Evolutionary conservation across 2,329 filamentous ascomycete species (phyloP), one percentile per base, ranked within the genome.

Genomic region (Cladophialophora immunda): DNA sequence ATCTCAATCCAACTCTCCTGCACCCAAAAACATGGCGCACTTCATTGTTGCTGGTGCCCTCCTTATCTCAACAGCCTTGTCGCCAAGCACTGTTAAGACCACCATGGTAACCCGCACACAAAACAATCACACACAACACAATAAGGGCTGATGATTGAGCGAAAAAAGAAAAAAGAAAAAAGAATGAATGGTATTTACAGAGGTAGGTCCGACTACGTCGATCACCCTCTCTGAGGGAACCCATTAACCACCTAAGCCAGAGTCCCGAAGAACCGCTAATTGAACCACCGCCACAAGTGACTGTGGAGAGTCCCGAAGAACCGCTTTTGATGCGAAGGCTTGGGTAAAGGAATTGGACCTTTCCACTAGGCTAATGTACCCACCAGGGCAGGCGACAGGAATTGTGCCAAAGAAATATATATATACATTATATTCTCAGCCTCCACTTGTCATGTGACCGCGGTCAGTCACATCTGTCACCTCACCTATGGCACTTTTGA

Each of bases 251-350:
- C 55, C 55, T 41, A 25, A 58, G 55, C 29, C 55, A 58, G 19
- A 41, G 22, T 25, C 5, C 55, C 55, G 22, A 38, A 57, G 32
- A 15, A 13, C 19, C 9, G 9, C 54, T 36, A 38, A 57, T 54
- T 32, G 25, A 56, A 56, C 53, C 53, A 29, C 53, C n/a, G n/a
- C n/a, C n/a, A n/a, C n/a, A n/a, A n/a, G n/a, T n/a, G n/a, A n/a
- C n/a, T n/a, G 50, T 53, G 54, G 54, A 56, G 54, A 36, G 32
- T 19, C 11, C 6, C 3, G 32, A 27, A 41, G 45, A 58, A 19
- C 29, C 32, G 5, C 55, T 58, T 41, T 58, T 58, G 30, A 7
- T 38, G 17, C 55, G 27, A 57, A 36, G 54, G 54, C 54, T 19
- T 32, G 27, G 27, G 27, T 17, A 22, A 58, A 41, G 22, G 55